phyloP scores from a whole-genome alignment of 2,329 filamentous ascomycete genomes.

The Fusarium verrucosum region DNA sequence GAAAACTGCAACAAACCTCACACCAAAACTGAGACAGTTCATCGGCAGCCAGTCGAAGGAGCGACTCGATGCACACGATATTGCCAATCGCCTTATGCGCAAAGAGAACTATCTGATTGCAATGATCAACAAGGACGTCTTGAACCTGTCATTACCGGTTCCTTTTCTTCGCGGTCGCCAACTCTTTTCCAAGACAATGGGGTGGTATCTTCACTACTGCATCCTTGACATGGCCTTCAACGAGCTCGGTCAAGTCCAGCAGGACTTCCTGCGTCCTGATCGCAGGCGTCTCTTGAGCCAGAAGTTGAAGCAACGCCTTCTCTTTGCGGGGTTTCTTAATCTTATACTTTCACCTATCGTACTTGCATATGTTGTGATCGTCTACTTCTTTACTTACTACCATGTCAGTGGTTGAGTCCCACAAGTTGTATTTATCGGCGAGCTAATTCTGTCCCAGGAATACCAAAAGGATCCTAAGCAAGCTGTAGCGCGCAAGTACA shows the following conservation, averaged over 20 bases:
- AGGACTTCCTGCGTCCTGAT: conserved; percentile 84
- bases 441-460: conserved; percentile 64
- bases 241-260: conserved; percentile 84
- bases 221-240: conserved; percentile 96
- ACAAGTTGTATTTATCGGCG: too few species aligned
- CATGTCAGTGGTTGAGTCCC: conserved; percentile 66
- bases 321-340: conserved; percentile 86
- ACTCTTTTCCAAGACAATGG: conserved; percentile 86
- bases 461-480: conserved; percentile 94
- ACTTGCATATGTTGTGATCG: conserved; percentile 83
- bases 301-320: conserved; percentile 79
- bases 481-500: conserved; percentile 84
- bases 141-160: conserved; percentile 85
- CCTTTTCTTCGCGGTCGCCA: conserved; percentile 83
- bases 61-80: conserved; percentile 93
- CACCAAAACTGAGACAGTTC: conserved; percentile 61
- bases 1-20: conserved; percentile 72
- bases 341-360: conserved; percentile 87
- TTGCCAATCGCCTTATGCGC: conserved; percentile 95
- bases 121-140: conserved; percentile 94
- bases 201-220: conserved; percentile 91
- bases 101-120: conserved; percentile 97
- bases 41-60: conserved; percentile 90
- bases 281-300: conserved; percentile 81
- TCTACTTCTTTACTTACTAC: conserved; percentile 96